Evolutionary conservation across 345 rosid genomes (phyloP).

Genomic region (Eucalyptus caleyi): DNA sequence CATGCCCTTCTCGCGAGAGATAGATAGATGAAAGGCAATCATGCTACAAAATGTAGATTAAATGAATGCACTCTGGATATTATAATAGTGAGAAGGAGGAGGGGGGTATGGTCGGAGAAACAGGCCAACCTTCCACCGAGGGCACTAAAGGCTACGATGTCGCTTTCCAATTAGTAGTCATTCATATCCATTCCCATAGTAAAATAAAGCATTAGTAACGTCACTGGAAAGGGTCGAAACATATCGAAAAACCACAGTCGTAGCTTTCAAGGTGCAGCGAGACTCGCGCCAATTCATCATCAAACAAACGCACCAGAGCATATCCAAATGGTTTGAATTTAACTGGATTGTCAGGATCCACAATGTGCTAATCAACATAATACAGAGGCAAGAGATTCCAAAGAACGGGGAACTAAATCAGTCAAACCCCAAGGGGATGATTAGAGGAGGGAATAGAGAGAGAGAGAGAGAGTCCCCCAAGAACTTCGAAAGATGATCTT

Average conservation of each 20-base stretch:
- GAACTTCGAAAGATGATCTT: neutral
- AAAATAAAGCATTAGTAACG: neutral
- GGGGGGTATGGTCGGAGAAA: neutral
- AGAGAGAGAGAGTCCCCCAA: neutral
- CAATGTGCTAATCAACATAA: neutral
- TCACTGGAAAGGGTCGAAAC: neutral
- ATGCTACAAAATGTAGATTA: neutral
- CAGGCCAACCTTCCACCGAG: neutral
- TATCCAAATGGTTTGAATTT: neutral
- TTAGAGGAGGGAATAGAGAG: neutral
- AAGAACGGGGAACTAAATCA: neutral
- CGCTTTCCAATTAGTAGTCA: neutral
- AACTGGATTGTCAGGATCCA: neutral
- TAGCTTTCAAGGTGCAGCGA: neutral
- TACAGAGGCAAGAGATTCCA: neutral
- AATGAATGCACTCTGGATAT: neutral
- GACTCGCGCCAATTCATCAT: neutral
- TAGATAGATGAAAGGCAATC: neutral
- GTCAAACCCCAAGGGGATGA: neutral
- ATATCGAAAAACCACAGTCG: neutral
- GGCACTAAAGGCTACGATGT: neutral
- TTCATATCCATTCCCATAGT: neutral
- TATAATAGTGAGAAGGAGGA: neutral
- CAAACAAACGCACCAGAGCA: neutral
- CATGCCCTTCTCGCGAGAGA: neutral